Evolutionary conservation across 2,329 filamentous ascomycete genomes (phyloP), one percentile per base, ranked within the genome.

Genomic region (Pseudocercospora fuligena): DNA sequence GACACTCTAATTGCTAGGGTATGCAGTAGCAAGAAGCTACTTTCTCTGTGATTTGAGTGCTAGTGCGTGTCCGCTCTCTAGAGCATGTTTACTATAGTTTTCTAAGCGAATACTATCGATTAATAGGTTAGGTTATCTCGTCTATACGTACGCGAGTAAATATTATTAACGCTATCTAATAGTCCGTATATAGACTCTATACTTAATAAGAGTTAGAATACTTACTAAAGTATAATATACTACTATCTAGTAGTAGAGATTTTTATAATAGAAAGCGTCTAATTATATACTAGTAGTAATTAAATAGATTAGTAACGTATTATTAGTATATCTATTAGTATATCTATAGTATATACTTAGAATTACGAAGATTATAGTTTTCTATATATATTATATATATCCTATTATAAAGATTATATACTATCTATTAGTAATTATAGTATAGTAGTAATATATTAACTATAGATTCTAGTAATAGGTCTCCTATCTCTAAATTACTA

Each of bases 361-460:
- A 1, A 11, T 49, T 12, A 5, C 1, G 12, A 49, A 49, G 46
- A 49, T 9, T 21, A 21, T 8, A 9, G 21, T 47, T 8, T 47
- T 47, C 46, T 19, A 19, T 47, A 49, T 7, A 3, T 21, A 21
- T 9, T 49, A 49, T 49, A 49, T 12, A 5, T 12, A 3, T 25
- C 23, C 25, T 49, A 23, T 12, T 21, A n/a, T 23, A 49, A 49
- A 11, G 23, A 49, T 49, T 49, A 21, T 49, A 49, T 49, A 49
- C 46, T 49, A 23, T 49, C n/a, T 23, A 23, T 49, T 49, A 49
- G 46, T 5, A 49, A 49, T 49, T 25, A 3, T 23, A 49, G n/a
- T 49, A 49, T 49, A 49, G 12, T 49, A 49, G 23, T 49, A 49
- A 49, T 49, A 49, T 49, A 49, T 49, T 49, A 49, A 49, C 19